Evolutionary conservation across 163 green algal species (phyloP).

Genomic region (Coccomyxa subellipsoidea): DNA sequence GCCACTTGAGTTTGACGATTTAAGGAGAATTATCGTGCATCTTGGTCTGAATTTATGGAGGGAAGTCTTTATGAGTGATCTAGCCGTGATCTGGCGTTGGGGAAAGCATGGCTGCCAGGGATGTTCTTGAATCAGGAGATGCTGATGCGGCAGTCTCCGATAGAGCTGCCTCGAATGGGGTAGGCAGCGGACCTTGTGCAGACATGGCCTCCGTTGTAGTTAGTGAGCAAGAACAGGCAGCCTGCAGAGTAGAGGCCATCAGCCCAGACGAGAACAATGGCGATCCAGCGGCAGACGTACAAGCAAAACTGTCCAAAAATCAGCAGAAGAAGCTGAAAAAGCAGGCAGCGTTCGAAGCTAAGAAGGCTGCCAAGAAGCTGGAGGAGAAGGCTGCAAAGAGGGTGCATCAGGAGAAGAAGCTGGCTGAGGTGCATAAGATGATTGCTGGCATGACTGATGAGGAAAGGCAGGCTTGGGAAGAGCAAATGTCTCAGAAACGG

Average conservation of each 20-base stretch:
- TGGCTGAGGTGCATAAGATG: constrained; percentile 22
- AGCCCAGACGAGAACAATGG: not conserved
- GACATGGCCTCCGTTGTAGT: not conserved
- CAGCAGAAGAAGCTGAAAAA: constrained; percentile 43
- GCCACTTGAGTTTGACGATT: no score
- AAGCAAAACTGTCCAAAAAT: constrained; percentile 32
- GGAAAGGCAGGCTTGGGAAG: constrained; percentile 21
- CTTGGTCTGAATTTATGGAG: no score
- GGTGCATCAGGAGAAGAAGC: constrained; percentile 17
- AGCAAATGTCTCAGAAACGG: not conserved
- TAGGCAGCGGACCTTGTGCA: not conserved
- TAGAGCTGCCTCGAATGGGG: not conserved
- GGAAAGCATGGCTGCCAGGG: not conserved
- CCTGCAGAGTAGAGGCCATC: not conserved
- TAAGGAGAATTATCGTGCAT: no score
- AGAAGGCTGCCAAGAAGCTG: constrained; percentile 34
- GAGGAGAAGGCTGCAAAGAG: constrained; percentile 39
- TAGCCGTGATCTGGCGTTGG: no score
- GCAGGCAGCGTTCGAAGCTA: constrained; percentile 17
- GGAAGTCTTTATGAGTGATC: no score
- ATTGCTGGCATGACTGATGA: constrained; percentile 31
- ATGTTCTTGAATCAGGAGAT: not conserved
- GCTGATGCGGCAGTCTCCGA: not conserved
- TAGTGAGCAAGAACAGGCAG: not conserved
- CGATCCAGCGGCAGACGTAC: not conserved